These are phyloP conservation scores for Phytophthora tubulina DNA, from an alignment of 352 stramenopile genomes.

Conservation along the genomic window DNA sequence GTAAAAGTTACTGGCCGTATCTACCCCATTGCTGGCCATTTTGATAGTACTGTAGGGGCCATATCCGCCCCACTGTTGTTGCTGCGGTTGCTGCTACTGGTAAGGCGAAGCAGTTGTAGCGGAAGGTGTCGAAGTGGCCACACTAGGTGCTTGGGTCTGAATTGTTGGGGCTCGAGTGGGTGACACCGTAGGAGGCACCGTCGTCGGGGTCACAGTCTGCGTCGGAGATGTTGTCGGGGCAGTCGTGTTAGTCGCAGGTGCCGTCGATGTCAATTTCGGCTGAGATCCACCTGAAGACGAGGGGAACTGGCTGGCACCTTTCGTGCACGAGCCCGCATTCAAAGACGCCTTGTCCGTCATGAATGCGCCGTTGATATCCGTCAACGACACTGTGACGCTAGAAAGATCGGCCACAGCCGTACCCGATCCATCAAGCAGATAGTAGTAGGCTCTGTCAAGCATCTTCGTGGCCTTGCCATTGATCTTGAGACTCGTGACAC, in stretches of 20 bases:
- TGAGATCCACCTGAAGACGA: constrained; percentile 17
- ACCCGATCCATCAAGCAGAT: constrained; percentile 58
- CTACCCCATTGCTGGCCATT: constrained; percentile 3
- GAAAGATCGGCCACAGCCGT: constrained; percentile 41
- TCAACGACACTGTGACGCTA: constrained; percentile 53
- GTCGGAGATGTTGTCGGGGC: background rate
- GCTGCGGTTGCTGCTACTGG: background rate
- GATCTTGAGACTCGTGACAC: constrained; percentile 44
- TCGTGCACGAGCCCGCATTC: constrained; percentile 46
- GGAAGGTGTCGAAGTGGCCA: background rate
- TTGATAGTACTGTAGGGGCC: background rate
- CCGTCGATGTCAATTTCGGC: background rate
- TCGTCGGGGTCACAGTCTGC: background rate
- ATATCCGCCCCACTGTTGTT: constrained; percentile 2
- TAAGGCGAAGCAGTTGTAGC: background rate
- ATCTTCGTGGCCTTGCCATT: constrained; percentile 63
- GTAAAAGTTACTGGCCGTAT: background rate
- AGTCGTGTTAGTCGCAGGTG: constrained; percentile 20
- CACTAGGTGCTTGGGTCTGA: constrained; percentile 5
- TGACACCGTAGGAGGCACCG: background rate
- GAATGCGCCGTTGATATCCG: constrained; percentile 48
- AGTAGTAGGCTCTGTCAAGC: constrained; percentile 70
- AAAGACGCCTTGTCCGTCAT: constrained; percentile 59
- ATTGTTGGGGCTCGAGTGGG: background rate
- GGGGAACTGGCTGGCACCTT: constrained; percentile 51